These are phyloP conservation scores for Chalara sp. DNA, from an alignment of 2,329 filamentous ascomycete genomes.

Conservation along the genomic window DNA sequence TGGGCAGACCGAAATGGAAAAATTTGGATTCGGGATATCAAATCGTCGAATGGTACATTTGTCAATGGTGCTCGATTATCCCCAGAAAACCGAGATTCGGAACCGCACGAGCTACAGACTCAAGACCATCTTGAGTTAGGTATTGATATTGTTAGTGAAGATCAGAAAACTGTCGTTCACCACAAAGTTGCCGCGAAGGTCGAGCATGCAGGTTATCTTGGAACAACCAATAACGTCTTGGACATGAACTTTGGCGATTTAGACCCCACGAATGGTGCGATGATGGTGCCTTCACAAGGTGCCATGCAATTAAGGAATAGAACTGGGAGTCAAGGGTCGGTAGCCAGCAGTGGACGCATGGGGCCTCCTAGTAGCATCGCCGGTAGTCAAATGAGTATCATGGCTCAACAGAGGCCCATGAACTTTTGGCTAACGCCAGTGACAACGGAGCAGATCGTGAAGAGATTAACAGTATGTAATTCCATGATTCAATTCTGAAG, in stretches of 20 bases:
- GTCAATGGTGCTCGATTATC: constrained; percentile 89
- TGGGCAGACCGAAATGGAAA: constrained; percentile 83
- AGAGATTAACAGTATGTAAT: constrained; percentile 42
- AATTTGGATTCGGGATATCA: constrained; percentile 94
- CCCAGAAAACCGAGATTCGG: constrained; percentile 90
- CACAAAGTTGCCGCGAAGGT: constrained; percentile 97
- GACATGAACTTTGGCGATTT: constrained; percentile 92
- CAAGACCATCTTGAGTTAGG: constrained; percentile 90
- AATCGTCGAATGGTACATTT: constrained; percentile 97
- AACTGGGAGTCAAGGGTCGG: constrained; percentile 59
- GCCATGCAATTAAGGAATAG: constrained; percentile 66
- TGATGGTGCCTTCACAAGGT: constrained; percentile 63
- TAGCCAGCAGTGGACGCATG: constrained; percentile 53
- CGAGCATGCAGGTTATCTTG: constrained; percentile 84
- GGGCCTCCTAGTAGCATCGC: constrained; percentile 45
- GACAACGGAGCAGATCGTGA: constrained; percentile 91
- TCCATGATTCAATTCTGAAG: neutral
- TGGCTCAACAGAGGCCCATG: constrained; percentile 67
- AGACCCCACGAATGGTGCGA: constrained; percentile 68
- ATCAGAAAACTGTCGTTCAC: constrained; percentile 96
- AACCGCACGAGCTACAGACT: constrained; percentile 87
- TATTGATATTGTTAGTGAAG: constrained; percentile 97
- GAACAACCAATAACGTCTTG: constrained; percentile 66
- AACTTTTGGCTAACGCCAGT: constrained; percentile 85
- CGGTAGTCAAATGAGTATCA: constrained; percentile 44